These are phyloP conservation scores for Scutellaria minor DNA, from an alignment of 257 asterid genomes.

Conservation along the genomic window DNA sequence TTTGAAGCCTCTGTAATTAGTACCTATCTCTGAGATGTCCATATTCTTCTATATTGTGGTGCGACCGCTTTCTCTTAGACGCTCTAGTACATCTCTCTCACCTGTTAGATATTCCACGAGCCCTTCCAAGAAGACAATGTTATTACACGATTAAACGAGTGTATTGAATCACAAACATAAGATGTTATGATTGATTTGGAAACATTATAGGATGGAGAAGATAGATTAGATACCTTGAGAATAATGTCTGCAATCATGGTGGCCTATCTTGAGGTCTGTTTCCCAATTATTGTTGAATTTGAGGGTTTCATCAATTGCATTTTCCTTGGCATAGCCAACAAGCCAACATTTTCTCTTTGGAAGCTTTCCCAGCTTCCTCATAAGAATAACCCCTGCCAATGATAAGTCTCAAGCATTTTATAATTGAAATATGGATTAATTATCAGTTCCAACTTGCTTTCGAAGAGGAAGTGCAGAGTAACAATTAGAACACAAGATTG, in stretches of 20 bases:
- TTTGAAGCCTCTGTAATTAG: no score
- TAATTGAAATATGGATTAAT: no score
- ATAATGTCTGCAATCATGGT: slow-evolving; percentile 78
- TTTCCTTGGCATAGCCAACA: slow-evolving; percentile 56
- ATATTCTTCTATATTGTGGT: background rate
- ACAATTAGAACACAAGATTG: no score
- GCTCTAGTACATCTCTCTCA: slow-evolving; percentile 43
- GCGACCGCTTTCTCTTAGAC: slow-evolving; percentile 34
- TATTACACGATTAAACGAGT: no score
- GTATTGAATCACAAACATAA: no score
- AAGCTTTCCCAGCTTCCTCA: slow-evolving; percentile 56
- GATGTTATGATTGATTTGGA: no score
- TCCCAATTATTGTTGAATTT: slow-evolving; percentile 66
- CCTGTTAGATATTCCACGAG: slow-evolving; percentile 74
- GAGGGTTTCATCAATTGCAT: slow-evolving; percentile 44
- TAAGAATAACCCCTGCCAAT: slow-evolving; percentile 56
- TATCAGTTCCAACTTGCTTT: no score
- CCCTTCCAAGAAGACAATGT: slow-evolving; percentile 31
- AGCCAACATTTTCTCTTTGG: slow-evolving; percentile 79
- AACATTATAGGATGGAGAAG: background rate
- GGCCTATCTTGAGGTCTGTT: slow-evolving; percentile 58
- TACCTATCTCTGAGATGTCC: no score
- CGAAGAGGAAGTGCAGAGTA: no score
- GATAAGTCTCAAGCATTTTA: background rate
- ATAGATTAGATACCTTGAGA: slow-evolving; percentile 47